Percentiles rank a stretch among this genome's conserved stretches.
These are phyloP conservation scores for Metschnikowia colocasiae DNA, from an alignment of 805 yeast genomes.

Conservation along the genomic window DNA sequence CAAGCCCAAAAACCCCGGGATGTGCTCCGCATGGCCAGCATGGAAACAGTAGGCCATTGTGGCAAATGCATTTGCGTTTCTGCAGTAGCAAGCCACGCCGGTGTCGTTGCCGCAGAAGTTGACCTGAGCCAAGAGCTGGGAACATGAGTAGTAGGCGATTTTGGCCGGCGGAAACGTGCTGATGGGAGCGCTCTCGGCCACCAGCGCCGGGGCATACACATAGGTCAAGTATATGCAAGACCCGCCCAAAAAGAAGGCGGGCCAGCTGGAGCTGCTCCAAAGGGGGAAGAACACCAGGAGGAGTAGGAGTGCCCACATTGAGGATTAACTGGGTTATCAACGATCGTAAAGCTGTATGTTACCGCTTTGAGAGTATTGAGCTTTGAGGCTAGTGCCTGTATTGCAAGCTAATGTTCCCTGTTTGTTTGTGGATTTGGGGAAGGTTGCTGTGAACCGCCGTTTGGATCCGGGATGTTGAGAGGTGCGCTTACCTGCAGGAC, in stretches of 20 bases:
- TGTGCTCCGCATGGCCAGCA: conserved; percentile 22
- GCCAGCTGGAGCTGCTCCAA: neutral
- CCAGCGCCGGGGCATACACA: conserved; percentile 40
- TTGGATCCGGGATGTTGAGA: no score
- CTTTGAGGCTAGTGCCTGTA: no score
- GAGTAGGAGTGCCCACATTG: conserved; percentile 1
- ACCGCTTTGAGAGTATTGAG: no score
- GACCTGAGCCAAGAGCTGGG: conserved; percentile 20
- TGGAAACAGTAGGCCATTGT: conserved; percentile 36
- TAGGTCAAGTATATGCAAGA: conserved; percentile 33
- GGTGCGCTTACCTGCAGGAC: no score
- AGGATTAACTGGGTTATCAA: no score
- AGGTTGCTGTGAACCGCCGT: no score
- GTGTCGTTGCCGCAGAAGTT: conserved; percentile 20
- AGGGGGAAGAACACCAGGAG: conserved; percentile 1
- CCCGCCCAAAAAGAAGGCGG: conserved; percentile 1
- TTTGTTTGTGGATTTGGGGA: no score
- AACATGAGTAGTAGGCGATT: conserved; percentile 33
- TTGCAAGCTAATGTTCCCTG: no score
- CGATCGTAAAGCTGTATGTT: no score
- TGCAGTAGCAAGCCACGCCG: conserved; percentile 23
- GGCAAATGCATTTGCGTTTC: conserved; percentile 31
- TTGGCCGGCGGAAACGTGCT: conserved; percentile 25
- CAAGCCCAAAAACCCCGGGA: conserved; percentile 23
- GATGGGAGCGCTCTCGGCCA: conserved; percentile 31